Conservation (phyloP, 2,329 filamentous ascomycete genomes). For the Stachybotrys chlorohalonatus region DNA sequence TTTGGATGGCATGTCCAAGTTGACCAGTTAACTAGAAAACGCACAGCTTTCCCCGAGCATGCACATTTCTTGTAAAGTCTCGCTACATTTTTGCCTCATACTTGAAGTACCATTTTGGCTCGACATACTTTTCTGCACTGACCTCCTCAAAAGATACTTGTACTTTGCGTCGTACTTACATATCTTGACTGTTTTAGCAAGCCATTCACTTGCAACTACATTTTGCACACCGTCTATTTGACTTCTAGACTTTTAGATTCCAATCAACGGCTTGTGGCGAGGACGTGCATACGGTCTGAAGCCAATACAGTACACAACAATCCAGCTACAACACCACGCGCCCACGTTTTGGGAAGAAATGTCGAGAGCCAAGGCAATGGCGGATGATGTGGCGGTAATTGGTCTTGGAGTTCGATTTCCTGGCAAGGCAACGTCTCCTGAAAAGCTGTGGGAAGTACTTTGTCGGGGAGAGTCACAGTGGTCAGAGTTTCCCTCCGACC, state of each 20-base stretch:
- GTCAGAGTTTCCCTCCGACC: slow-evolving; percentile 36
- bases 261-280: neutral
- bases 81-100: too few species aligned
- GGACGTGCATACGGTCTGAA: neutral
- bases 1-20: neutral
- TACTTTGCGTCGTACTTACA: neutral
- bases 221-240: neutral
- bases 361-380: slow-evolving; percentile 1
- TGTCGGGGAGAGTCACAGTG: slow-evolving; percentile 33
- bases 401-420: slow-evolving; percentile 44
- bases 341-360: neutral
- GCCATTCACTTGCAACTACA: neutral
- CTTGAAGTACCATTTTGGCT: neutral
- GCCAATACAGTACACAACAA: too few species aligned
- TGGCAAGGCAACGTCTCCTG: slow-evolving; percentile 33
- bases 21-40: neutral
- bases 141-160: neutral
- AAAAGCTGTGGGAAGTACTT: slow-evolving; percentile 40
- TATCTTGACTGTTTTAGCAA: neutral
- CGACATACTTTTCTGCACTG: neutral
- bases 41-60: neutral
- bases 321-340: too few species aligned
- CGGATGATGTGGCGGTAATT: slow-evolving; percentile 41
- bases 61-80: neutral
- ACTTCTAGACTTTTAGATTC: neutral